These are phyloP conservation scores for Chalciporus piperatus DNA, from an alignment of 768 basidiomycete genomes.

Conservation along the genomic window DNA sequence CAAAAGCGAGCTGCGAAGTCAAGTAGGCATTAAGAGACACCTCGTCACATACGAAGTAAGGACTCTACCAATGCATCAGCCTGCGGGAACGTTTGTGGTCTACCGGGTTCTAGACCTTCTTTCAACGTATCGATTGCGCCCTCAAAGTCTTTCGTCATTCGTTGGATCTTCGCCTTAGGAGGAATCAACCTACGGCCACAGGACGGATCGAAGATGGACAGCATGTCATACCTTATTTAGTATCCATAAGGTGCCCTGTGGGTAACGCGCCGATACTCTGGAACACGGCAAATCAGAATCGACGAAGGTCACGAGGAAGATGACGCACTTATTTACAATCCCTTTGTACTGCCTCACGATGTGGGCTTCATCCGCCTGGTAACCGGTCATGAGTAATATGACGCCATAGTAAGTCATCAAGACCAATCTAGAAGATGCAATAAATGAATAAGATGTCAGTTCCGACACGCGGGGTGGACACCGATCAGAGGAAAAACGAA, in stretches of 20 bases:
- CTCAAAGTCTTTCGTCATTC: constrained; percentile 67
- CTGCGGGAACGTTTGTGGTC: constrained; percentile 57
- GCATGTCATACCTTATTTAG: constrained; percentile 53
- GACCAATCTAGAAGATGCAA: constrained; percentile 47
- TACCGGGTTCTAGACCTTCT: constrained; percentile 52
- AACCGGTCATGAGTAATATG: constrained; percentile 68
- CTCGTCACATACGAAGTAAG: neutral
- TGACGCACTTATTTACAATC: constrained; percentile 61
- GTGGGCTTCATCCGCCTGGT: constrained; percentile 68
- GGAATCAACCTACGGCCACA: neutral
- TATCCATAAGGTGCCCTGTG: constrained; percentile 70
- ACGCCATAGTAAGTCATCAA: constrained; percentile 80
- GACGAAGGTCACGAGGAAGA: neutral
- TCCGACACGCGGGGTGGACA: neutral
- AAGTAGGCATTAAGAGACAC: neutral
- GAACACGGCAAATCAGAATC: neutral
- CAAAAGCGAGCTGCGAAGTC: constrained; percentile 61
- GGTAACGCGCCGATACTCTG: constrained; percentile 58
- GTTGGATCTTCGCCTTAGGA: constrained; percentile 64
- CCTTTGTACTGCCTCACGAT: constrained; percentile 60
- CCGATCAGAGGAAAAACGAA: too few relatives aligned
- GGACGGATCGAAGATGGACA: neutral
- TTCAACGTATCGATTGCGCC: constrained; percentile 63
- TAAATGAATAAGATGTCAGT: constrained; percentile 1
- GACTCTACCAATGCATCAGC: constrained; percentile 64